Conservation (phyloP, 73 alveolate species). For the Paramecium primaurelia region DNA sequence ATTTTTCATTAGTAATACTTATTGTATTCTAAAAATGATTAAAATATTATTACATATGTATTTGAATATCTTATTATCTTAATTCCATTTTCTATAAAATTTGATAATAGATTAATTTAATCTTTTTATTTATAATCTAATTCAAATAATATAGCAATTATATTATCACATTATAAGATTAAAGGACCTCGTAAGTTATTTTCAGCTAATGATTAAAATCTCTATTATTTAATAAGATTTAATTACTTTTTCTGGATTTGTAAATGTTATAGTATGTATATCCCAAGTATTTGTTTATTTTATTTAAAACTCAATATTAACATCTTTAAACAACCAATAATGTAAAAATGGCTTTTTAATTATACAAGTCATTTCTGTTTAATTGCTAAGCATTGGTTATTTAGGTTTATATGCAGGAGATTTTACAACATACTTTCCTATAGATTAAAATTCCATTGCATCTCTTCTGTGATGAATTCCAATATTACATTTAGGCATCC, state of each 20-base stretch:
- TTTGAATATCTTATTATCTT: slow-evolving; percentile 17
- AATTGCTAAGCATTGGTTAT: not conserved
- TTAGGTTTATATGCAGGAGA: slow-evolving; percentile 53
- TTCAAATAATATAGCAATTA: not conserved
- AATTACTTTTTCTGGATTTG: slow-evolving; percentile 50
- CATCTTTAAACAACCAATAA: slow-evolving; percentile 53
- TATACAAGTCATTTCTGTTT: slow-evolving; percentile 20
- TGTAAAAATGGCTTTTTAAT: slow-evolving; percentile 52
- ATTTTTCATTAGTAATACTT: not conserved
- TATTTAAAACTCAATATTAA: slow-evolving; percentile 13
- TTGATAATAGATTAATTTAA: not conserved
- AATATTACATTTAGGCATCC: slow-evolving; percentile 57
- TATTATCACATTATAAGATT: slow-evolving; percentile 21
- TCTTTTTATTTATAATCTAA: slow-evolving; percentile 24
- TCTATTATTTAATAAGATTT: not conserved
- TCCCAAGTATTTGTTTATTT: slow-evolving; percentile 45
- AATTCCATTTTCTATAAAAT: slow-evolving; percentile 36
- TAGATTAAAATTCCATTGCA: slow-evolving; percentile 54
- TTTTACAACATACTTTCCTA: slow-evolving; percentile 52
- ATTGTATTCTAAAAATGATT: not conserved
- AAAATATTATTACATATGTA: not conserved
- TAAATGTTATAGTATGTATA: slow-evolving; percentile 49
- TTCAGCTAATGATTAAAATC: not conserved
- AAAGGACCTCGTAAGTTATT: slow-evolving; percentile 44
- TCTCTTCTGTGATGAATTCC: slow-evolving; percentile 56